Evolutionary conservation across 768 basidiomycete species (phyloP), one percentile per base, ranked within the genome.

Genomic region (Pulveroboletus sp.): DNA sequence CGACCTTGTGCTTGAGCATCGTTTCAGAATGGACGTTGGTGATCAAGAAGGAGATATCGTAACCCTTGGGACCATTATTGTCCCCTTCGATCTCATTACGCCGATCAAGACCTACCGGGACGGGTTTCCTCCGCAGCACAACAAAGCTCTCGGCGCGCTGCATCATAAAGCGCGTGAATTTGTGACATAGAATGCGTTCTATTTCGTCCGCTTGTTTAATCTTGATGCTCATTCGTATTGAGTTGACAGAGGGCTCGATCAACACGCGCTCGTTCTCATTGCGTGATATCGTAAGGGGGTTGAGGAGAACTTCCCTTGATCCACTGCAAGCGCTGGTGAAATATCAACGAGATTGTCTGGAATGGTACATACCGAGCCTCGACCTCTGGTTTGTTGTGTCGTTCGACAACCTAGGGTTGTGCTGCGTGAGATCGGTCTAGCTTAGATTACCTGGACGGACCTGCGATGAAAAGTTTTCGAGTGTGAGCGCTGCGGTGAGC

Each of bases 141-240:
- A 99, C 81, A 68, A 99, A 99, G 69, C 85, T 93, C 74, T 99
- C 97, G 21, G 97, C 97, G 50, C 97, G 78, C 73, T 94, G 93
- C 87, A 94, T 97, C 92, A 98, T 89, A 75, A 99, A 99, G 45
- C 97, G 79, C 19, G 94, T 97, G 69, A 99, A 98, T 69, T 98
- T 94, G 74, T 97, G 91, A 66, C 94, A 97, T 33, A 99, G 75
- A 59, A 98, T 97, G 43, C 88, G 82, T 65, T 99, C 97, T 53
- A 97, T 95, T 73, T 99, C 97, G 69, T 99, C 97, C 29, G 97
- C 94, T 67, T 99, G 97, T 69, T 99, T 99, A 67, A 99, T 97
- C 75, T 87, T 93, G 73, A 99, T 98, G 70, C 89, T 93, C 50
- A 99, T 77, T 35, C 97, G 85, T 66, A 98, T 90, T 2, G 94